phyloP scores from a whole-genome alignment of 805 yeast species.

The Candida maltosa region DNA sequence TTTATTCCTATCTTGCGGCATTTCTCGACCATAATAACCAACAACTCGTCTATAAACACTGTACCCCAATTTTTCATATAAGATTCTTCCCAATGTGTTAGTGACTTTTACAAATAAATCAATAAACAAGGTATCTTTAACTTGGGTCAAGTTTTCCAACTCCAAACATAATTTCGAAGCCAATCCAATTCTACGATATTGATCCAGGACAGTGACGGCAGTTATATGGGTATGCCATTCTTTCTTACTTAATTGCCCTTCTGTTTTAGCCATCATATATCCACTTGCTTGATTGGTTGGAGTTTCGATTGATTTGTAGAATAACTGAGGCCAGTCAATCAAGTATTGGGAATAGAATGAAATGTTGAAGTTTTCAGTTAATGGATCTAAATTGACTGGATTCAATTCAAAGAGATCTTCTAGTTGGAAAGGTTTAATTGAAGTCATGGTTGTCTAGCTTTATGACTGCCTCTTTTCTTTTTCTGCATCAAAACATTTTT shows the following conservation, averaged over 20 bases:
- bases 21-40: conserved; percentile 71
- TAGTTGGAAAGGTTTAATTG: conserved; percentile 83
- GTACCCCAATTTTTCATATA: conserved; percentile 87
- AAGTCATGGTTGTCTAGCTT: conserved; percentile 70
- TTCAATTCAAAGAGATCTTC: conserved; percentile 75
- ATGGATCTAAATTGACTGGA: conserved; percentile 76
- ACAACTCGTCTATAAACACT: conserved; percentile 81
- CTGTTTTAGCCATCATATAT: conserved; percentile 95
- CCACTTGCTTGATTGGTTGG: conserved; percentile 45
- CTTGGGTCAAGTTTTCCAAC: conserved; percentile 67
- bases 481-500: not conserved
- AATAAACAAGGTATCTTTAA: conserved; percentile 71
- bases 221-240: conserved; percentile 98
- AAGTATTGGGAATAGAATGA: conserved; percentile 83
- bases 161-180: conserved; percentile 78
- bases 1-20: conserved; percentile 45
- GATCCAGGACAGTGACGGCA: conserved; percentile 86
- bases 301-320: conserved; percentile 66
- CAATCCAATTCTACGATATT: conserved; percentile 78
- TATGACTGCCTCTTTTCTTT: too few species aligned
- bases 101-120: conserved; percentile 91
- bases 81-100: conserved; percentile 70
- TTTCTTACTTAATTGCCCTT: conserved; percentile 59
- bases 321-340: conserved; percentile 81
- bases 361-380: conserved; percentile 88